Conservation (phyloP, 2,329 filamentous ascomycete species). For the Colletotrichum sp. region DNA sequence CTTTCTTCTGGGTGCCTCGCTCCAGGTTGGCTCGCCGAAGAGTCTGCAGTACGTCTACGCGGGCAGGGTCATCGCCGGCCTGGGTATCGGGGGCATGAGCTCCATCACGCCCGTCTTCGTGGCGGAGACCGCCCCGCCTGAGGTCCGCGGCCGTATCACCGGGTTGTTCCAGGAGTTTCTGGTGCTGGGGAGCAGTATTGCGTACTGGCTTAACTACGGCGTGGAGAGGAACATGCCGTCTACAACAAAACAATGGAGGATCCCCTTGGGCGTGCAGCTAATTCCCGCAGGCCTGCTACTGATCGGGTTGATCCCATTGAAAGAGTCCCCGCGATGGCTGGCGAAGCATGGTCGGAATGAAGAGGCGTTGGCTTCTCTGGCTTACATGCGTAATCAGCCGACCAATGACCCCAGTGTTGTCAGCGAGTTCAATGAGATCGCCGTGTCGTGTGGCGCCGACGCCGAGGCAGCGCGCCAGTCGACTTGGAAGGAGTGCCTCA, state of each 20-base stretch:
- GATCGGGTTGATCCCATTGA: background rate
- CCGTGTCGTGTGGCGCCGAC: background rate
- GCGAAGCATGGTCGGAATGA: background rate
- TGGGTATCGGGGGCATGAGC: background rate
- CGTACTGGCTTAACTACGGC: background rate
- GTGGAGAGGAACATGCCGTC: background rate
- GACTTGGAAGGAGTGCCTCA: background rate
- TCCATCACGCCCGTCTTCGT: background rate
- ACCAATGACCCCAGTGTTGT: background rate
- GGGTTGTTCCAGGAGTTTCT: background rate
- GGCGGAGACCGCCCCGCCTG: background rate
- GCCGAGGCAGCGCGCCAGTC: background rate
- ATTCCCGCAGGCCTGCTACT: background rate
- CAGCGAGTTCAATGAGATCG: background rate
- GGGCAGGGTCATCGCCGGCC: background rate
- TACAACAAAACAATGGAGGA: background rate
- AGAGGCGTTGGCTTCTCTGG: background rate
- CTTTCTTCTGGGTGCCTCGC: background rate
- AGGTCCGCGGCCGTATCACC: conserved; percentile 18
- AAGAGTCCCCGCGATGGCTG: background rate
- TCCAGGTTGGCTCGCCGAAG: background rate
- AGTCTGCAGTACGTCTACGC: background rate
- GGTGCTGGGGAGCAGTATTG: background rate
- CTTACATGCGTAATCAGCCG: background rate
- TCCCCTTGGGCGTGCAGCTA: background rate